Evolutionary conservation across 2,329 filamentous ascomycete species (phyloP), one percentile per base, ranked within the genome.

Genomic region (Fulvia fulva): DNA sequence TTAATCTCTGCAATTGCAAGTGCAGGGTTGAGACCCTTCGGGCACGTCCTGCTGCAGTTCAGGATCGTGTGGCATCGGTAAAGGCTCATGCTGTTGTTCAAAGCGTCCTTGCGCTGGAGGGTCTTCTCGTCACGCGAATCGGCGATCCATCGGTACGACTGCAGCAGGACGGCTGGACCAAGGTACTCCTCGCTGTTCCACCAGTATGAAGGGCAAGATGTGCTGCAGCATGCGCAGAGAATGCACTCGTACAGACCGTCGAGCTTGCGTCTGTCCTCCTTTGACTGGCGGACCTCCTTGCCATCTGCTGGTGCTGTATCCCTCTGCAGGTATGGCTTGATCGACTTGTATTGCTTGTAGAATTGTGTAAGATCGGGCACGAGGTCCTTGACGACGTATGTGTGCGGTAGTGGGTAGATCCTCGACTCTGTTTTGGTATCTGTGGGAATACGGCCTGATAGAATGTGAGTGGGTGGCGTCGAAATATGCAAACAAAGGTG

Each of bases 271-370:
- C 94, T 91, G 68, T 99, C 93, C 68, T 85, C 91, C 77, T 91
- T 93, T 70, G 82, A 89, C 80, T 97, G 94, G 66, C 89, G 89
- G 82, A 89, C 88, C 77, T 99, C 94, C 75, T 89, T 91, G 73
- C 93, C 93, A 74, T 97, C 90, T 67, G 87, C 85, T 45, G 90
- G 80, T 56, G 90, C 88, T 26, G 90, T 94, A 64, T 92, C 88
- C 72, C 91, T 86, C 81, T 97, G 94, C 55, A 99, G 87, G 77
- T 96, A 99, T 45, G 94, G 94, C 87, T 97, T 96, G 80, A 99
- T 97, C 16, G 92, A 97, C 80, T 97, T 96, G 86, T 99, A 99
- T 83, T 99, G 94, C 85, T 97, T 97, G 86, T 99, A 99, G 81
- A 99, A 97, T 73, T 94, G 89, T 63, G 94, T 99, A 80, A 99